Base-by-base conservation (phyloP, 768 basidiomycete species). In the Xerocomellus intermedius region DNA sequence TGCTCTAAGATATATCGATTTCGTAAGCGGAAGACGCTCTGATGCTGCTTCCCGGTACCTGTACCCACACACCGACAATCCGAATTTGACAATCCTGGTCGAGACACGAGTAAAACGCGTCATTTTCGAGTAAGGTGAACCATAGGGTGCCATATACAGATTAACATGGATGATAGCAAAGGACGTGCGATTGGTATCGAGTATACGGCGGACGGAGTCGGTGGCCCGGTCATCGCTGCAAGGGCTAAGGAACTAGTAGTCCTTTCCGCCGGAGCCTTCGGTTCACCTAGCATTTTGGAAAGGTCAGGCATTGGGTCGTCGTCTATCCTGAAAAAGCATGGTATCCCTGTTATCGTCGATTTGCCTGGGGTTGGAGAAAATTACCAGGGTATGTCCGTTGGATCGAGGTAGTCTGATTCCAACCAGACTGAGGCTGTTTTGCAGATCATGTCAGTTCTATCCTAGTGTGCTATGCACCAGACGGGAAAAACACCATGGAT, bases 291-390 rank as follows among this genome's bases (percentile, higher is more conserved):
- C 7, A 57, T 57, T 19, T 38, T 56, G 46, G 56, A 57, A 39
- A 47, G 56, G 30, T 57, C 56, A 12, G 56, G 56, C 0, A 48
- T 57, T n/a, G 56, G 52, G 2, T 36, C 52, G 2, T 12, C 22
- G 9, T 24, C 32, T 10, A 30, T 57, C 30, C 56, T 57, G 3
- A 10, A 38, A 16, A 36, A 19, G 30, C 5, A 48, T 1, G n/a
- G 8, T 12, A 43, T 55, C 9, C 42, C 28, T 32, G 19, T 49
- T 19, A 1, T 48, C 5, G 53, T 44, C 8, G 32, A 55, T 36
- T 38, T 57, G 19, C 52, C 56, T 32, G 56, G 28, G 6, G 56
- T 57, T 5, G 52, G 56, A 10, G 46, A 55, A 36, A 57, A 48
- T 42, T 44, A 48, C 10, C 42, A 42, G 8, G 57, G 57, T 50